Evolutionary conservation across 495 filamentous ascomycete genomes (phyloP), one percentile per base, ranked within the genome.

Genomic region (Cenococcum geophilum): DNA sequence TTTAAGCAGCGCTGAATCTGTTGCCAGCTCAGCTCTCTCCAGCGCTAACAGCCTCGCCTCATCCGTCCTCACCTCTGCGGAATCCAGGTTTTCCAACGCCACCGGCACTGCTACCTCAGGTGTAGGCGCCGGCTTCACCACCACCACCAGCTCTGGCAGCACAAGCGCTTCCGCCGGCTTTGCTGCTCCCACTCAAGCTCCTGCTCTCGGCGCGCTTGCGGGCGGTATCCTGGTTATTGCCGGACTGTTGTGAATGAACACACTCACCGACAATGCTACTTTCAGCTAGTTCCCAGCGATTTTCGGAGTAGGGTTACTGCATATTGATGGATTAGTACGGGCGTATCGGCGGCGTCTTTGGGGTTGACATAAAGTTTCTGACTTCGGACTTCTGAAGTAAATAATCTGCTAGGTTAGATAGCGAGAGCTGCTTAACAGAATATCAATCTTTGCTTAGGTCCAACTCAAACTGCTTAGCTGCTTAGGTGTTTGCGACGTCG

Each of bases 171-270:
- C 51, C 12, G 5, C 49, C 49, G 49, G 49, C 49, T 52, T 52
- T 20, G 49, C 49, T 25, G 49, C 49, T 23, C 20, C 49, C 4
- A 25, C 21, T 9, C 20, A 27, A 1, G 53, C 61, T 5, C 63
- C 63, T 35, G 63, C 54, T 22, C 42, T 66, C 1, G 63, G 63
- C 12, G 58, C 54, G 25, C 42, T 61, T 12, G 63, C 58, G 48
- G 63, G n/a, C 43, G 63, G 58, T 49, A 18, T 66, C 54, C 25
- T 66, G 22, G 63, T 53, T 23, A 12, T 55, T n/a, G 63, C 63
- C 27, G 63, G 63, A 54, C n/a, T 66, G 34, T 66, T 66, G 58
- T 66, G 61, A 57, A 62, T 32, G 42, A 25, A 35, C 22, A n/a
- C 32, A 51, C 48, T 23, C 48, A 52, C 11, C 3, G 27, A 14